A percentile compares a stretch with the other conserved stretches of the same genome.
Evolutionary conservation across 2,329 filamentous ascomycete genomes (phyloP).

Genomic region (Hymenoscyphus linearis): DNA sequence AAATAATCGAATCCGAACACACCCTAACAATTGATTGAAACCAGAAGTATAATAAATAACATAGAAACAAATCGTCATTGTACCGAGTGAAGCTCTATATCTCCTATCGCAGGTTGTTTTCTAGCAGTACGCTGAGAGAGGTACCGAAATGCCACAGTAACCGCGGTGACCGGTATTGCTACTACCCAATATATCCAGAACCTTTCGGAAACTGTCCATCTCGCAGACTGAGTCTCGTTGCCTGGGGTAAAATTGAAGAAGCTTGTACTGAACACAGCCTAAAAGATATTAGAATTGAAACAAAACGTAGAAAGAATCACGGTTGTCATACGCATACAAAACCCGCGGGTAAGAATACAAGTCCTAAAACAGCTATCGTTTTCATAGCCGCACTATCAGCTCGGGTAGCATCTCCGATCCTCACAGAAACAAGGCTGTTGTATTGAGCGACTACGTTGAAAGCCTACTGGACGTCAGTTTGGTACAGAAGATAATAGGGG

Average conservation of each 20-base stretch:
- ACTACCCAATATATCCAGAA: constrained; percentile 7
- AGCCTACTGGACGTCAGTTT: background rate
- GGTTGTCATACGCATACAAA: constrained; percentile 41
- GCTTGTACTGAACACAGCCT: constrained; percentile 3
- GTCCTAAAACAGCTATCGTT: constrained; percentile 6
- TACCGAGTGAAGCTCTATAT: too few relatives aligned
- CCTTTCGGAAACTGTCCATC: background rate
- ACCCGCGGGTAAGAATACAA: constrained; percentile 54
- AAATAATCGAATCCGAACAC: too few relatives aligned
- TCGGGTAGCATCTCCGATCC: constrained; percentile 38
- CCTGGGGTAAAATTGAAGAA: background rate
- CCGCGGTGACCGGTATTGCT: background rate
- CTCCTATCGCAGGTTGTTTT: too few relatives aligned
- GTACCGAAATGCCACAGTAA: constrained; percentile 11
- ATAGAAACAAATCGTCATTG: too few relatives aligned
- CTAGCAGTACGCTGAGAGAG: background rate
- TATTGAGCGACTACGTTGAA: constrained; percentile 42
- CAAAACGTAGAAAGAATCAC: constrained; percentile 20
- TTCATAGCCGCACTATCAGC: constrained; percentile 43
- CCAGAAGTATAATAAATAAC: too few relatives aligned
- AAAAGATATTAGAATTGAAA: background rate
- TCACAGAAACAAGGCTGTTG: constrained; percentile 36
- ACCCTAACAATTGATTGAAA: too few relatives aligned
- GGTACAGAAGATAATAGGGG: background rate
- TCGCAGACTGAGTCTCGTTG: background rate